phyloP scores from a whole-genome alignment of 2,329 filamentous ascomycete genomes.

The Fusarium citri region DNA sequence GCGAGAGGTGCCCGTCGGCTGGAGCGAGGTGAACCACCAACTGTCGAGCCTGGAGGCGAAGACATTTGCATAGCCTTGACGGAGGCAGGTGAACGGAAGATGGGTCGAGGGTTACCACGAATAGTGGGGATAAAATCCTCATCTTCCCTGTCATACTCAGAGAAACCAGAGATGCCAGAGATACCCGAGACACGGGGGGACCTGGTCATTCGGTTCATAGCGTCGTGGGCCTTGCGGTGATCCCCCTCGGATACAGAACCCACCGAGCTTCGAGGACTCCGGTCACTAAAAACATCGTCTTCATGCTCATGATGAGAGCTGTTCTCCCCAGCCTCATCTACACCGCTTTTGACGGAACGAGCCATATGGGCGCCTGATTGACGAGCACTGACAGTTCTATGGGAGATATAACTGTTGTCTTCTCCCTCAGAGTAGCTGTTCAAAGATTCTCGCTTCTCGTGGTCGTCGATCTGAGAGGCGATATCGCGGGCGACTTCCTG shows the following conservation, averaged over 20 bases:
- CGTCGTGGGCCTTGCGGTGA: slow-evolving; percentile 50
- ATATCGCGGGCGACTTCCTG: slow-evolving; percentile 65
- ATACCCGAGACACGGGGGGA: slow-evolving; percentile 63
- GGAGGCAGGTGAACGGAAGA: slow-evolving; percentile 76
- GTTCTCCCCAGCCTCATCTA: slow-evolving; percentile 54
- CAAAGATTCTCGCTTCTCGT: slow-evolving; percentile 44
- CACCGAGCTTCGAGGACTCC: slow-evolving; percentile 67
- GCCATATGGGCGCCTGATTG: slow-evolving; percentile 42
- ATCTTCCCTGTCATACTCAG: slow-evolving; percentile 59
- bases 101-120: slow-evolving; percentile 69
- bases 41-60: slow-evolving; percentile 70
- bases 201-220: slow-evolving; percentile 45
- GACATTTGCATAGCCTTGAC: slow-evolving; percentile 79
- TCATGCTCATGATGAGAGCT: slow-evolving; percentile 65
- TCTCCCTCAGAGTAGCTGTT: slow-evolving; percentile 38
- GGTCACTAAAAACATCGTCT: slow-evolving; percentile 70
- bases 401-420: slow-evolving; percentile 42
- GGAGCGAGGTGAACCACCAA: slow-evolving; percentile 66
- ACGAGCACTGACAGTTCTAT: slow-evolving; percentile 42
- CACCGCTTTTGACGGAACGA: slow-evolving; percentile 30
- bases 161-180: slow-evolving; percentile 65
- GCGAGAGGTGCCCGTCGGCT: slow-evolving; percentile 61
- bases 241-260: slow-evolving; percentile 60
- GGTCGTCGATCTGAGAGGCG: slow-evolving; percentile 59
- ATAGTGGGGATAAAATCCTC: slow-evolving; percentile 65